Base-by-base conservation (phyloP, 1,284 basidiomycete species). In the Uromyces viciae-fabae region DNA sequence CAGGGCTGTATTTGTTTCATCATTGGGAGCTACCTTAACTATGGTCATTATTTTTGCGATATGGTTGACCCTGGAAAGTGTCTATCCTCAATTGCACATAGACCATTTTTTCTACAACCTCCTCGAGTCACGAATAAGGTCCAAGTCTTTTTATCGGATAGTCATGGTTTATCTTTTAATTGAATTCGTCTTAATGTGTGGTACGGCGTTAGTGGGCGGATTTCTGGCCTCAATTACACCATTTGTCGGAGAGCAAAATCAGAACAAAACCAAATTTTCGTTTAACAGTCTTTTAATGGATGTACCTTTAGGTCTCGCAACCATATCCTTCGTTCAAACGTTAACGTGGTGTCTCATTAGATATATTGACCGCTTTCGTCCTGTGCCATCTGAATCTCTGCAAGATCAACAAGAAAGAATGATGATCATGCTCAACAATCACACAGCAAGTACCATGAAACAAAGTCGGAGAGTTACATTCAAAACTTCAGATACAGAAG, bases 171-270 rank as follows among this genome's bases (percentile, higher is more conserved):
- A 74, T n/a, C 36, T 81, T 15, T 46, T 81, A 9, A 66, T 75
- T 25, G 79, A 81, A 38, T 56, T 54, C 25, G 33, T 56, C 40
- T 43, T 81, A 28, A 49, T 81, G 60, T 56, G 72, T 52, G 25
- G 60, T 22, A 75, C 72, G 46, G 62, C 64, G n/a, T 43, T 81
- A 31, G 54, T 81, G 28, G 79, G 79, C 33, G 79, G 79, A 25
- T 75, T 81, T 31, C 52, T 81, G 56, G 79, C 71, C 11, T 75
- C 60, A n/a, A 69, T 81, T 40, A 81, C 79, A 22, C 69, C 79
- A 5, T 81, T 81, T 60, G 79, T 75, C 15, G 79, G 79, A 22
- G 79, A 81, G 43, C 79, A 81, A 75, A 81, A 81, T 33, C 79
- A 81, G 66, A 81, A 66, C 43, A 72, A 74, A 22, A 81, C 79